These are phyloP conservation scores for Geotrichum aggregatum DNA, from an alignment of 1,139 yeast species.

Conservation along the genomic window DNA sequence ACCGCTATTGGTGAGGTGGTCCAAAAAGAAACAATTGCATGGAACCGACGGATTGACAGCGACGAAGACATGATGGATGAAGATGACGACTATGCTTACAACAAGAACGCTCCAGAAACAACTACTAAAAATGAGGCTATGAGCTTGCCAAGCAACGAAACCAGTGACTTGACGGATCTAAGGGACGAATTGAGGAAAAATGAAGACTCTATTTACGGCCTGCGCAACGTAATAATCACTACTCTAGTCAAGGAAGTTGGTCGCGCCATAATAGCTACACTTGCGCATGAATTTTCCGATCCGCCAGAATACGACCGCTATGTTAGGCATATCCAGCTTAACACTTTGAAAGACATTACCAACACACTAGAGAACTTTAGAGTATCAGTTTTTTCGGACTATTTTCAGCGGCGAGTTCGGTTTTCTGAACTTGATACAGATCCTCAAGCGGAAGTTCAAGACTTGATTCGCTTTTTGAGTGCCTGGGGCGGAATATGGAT, in stretches of 20 bases:
- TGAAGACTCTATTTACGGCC: background rate
- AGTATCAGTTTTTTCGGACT: background rate
- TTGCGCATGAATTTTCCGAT: constrained; percentile 2
- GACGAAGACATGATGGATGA: constrained; percentile 8
- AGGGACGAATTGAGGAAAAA: background rate
- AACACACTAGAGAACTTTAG: background rate
- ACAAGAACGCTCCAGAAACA: background rate
- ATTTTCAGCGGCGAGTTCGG: constrained; percentile 3
- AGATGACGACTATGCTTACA: background rate
- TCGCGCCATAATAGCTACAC: background rate
- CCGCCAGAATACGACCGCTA: constrained; percentile 5
- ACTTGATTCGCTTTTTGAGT: constrained; percentile 43
- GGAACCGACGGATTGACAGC: background rate
- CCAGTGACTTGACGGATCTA: too few relatives aligned
- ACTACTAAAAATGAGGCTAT: too few relatives aligned
- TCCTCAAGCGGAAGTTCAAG: constrained; percentile 21
- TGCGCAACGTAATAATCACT: constrained; percentile 1
- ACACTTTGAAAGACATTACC: background rate
- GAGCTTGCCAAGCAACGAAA: too few relatives aligned
- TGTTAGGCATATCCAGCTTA: background rate
- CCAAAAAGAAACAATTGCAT: constrained; percentile 17
- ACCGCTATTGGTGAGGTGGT: constrained; percentile 50
- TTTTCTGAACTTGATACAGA: background rate
- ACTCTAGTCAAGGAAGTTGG: background rate
- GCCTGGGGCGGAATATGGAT: constrained; percentile 52